Evolutionary conservation across 2,329 filamentous ascomycete genomes (phyloP).

Genomic region (Blastomyces percursus): DNA sequence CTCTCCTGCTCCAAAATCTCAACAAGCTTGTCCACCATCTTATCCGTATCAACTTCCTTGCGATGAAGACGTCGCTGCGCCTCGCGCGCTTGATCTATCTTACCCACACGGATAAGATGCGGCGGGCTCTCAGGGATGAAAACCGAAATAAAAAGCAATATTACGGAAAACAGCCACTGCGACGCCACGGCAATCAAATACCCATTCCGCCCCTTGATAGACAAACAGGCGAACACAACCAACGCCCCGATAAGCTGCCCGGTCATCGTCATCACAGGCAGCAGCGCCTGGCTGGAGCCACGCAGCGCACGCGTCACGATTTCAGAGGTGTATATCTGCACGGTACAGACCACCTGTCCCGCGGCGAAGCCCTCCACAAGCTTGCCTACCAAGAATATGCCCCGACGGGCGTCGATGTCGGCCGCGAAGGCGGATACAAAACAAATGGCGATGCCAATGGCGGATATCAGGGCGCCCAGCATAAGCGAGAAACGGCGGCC

Average conservation of each 20-base stretch:
- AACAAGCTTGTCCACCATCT: slow-evolving; percentile 25
- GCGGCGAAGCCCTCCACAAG: slow-evolving; percentile 38
- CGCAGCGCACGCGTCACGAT: slow-evolving; percentile 38
- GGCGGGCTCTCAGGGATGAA: slow-evolving; percentile 43
- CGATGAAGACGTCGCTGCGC: slow-evolving; percentile 43
- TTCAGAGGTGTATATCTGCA: slow-evolving; percentile 43
- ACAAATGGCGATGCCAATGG: slow-evolving; percentile 28
- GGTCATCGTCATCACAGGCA: slow-evolving; percentile 40
- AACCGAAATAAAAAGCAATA: slow-evolving; percentile 35
- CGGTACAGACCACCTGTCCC: slow-evolving; percentile 36
- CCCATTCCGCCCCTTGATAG: slow-evolving; percentile 20
- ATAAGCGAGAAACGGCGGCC: slow-evolving; percentile 31
- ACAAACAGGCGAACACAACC: slow-evolving; percentile 31
- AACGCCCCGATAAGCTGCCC: slow-evolving; percentile 40
- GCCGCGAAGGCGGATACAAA: slow-evolving; percentile 25
- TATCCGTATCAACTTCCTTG: slow-evolving; percentile 25
- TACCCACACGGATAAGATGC: slow-evolving; percentile 37
- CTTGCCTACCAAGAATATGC: slow-evolving; percentile 37
- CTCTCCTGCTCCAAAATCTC: slow-evolving; percentile 40
- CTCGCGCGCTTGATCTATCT: slow-evolving; percentile 32
- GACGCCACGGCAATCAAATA: slow-evolving; percentile 34
- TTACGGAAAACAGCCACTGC: slow-evolving; percentile 34
- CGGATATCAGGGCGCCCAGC: slow-evolving; percentile 29
- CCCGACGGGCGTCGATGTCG: slow-evolving; percentile 23
- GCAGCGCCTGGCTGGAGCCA: slow-evolving; percentile 39